Evolutionary conservation across 768 basidiomycete species (phyloP).

Genomic region (Thelephora ganbajun): DNA sequence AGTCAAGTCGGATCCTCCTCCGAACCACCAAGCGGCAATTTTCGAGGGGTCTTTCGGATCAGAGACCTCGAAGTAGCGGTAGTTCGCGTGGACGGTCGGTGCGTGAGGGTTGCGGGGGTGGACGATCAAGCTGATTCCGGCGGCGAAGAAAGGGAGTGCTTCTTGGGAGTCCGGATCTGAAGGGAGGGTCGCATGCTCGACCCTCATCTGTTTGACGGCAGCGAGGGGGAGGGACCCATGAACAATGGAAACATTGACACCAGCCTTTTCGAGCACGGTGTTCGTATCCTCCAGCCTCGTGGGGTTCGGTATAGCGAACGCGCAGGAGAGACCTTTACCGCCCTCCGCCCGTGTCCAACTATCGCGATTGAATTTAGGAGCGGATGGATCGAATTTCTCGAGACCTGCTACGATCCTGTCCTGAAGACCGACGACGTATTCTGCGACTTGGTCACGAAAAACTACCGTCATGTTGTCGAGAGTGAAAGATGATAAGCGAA

Average conservation of each 20-base stretch:
- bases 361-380: conserved; percentile 68
- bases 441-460: conserved; percentile 65
- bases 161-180: conserved; percentile 39
- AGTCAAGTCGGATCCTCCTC: conserved; percentile 90
- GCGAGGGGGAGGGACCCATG: conserved; percentile 78
- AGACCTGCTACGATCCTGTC: conserved; percentile 62
- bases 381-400: conserved; percentile 63
- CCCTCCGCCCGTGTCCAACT: conserved; percentile 57
- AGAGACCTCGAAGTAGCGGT: conserved; percentile 92
- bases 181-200: conserved; percentile 72
- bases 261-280: conserved; percentile 83
- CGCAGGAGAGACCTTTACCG: conserved; percentile 76
- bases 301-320: conserved; percentile 41
- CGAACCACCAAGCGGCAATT: conserved; percentile 94
- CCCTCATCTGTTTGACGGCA: conserved; percentile 90
- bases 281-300: conserved; percentile 17
- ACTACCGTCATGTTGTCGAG: conserved; percentile 15
- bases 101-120: conserved; percentile 91
- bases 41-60: conserved; percentile 28
- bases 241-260: conserved; percentile 89
- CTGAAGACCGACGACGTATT: conserved; percentile 67
- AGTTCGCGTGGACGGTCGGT: conserved; percentile 92
- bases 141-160: conserved; percentile 84
- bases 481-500: not conserved
- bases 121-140: conserved; percentile 83